Evolutionary conservation across 257 asterid genomes (phyloP), one percentile per base, ranked within the genome.

Genomic region (Plectranthus barbatus): DNA sequence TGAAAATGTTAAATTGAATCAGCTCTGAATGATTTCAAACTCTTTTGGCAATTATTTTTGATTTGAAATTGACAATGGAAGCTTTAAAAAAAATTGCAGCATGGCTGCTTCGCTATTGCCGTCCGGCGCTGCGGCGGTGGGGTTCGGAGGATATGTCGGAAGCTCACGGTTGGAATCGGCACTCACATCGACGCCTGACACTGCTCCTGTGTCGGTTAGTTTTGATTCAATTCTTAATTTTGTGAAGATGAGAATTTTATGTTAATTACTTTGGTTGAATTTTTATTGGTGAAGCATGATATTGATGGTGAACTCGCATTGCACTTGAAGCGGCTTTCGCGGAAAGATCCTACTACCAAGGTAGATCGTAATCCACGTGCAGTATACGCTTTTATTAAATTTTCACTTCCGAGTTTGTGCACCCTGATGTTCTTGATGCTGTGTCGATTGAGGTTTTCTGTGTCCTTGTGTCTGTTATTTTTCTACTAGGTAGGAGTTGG

Each of bases 81-180:
- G 46, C 8, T 9, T 19, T 1, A 4, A 9, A 10, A 31, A 40
- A 13, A 7, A 17, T 76, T 71, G 74, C 85, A 93, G 99, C 68
- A 65, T 82, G 72, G 96, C 99, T 64, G 96, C 99, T 71, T 87
- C 99, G 36, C 80, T 90, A 37, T 73, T 93, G 84, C 96, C 99
- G 44, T 75, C 95, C 12, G 92, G 94, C 26, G 70, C 90, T 23
- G 26, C 87, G 5, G 64, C 86, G 26, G 86, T 81, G 54, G 99
- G 99, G 42, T 93, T 93, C 65, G 99, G 99, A 50, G 99, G 99
- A 69, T 92, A 79, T 63, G 87, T 89, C 0, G 99, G 99, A 19
- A 78, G 87, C 65, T 92, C 99, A n/a, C 95, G 94, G 14, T 79
- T 90, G 36, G 91, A 84, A 37, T 78, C 90, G 54, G 53, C 95